Evolutionary conservation across 2,329 filamentous ascomycete species (phyloP), one percentile per base, ranked within the genome.

Genomic region (Apiospora hydei): DNA sequence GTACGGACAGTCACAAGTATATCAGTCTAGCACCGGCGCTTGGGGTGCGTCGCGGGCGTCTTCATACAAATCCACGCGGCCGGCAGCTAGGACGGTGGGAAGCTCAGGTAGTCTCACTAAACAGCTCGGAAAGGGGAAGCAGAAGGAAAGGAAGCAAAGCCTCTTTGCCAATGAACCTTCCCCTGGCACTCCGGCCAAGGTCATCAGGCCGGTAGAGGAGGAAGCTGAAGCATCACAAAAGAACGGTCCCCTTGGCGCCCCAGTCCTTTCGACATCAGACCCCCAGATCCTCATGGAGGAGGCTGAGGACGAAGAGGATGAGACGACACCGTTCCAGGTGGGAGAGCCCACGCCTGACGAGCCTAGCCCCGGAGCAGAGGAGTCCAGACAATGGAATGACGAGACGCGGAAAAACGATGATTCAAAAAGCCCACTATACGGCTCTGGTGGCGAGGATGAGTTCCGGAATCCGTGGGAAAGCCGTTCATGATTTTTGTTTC

Each of bases 391-490:
- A 69, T 74, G 72, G 73, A 24, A 71, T n/a, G 61, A 73, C 7
- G 43, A 57, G 13, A 41, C 49, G 30, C 51, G 57, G 13, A 26
- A 41, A 4, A 26, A 41, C 0, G 69, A 72, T 4, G 34, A 70
- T 5, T 49, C 70, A 3, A 73, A 67, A 4, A 73, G 72, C 13
- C 77, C 76, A 14, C 61, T 71, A 34, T 75, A 72, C 46, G 72
- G 71, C 21, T 61, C 71, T 21, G 73, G 82, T 2, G 75, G 80
- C n/a, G 79, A 80, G 41, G 85, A 86, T 4, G 85, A 84, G 71
- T 86, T 86, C 73, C 80, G 80, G 26, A 86, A 87, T 73, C 83
- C 86, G n/a, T 87, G 85, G 85, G 80, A 77, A 70, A 41, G 66
- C 14, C 41, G 66, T 68, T 68, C 41, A 8, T 68, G n/a, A 68